Percentiles rank a stretch among this genome's conserved stretches.
Conservation (phyloP, 495 filamentous ascomycete genomes). For the Choiromyces venosus region DNA sequence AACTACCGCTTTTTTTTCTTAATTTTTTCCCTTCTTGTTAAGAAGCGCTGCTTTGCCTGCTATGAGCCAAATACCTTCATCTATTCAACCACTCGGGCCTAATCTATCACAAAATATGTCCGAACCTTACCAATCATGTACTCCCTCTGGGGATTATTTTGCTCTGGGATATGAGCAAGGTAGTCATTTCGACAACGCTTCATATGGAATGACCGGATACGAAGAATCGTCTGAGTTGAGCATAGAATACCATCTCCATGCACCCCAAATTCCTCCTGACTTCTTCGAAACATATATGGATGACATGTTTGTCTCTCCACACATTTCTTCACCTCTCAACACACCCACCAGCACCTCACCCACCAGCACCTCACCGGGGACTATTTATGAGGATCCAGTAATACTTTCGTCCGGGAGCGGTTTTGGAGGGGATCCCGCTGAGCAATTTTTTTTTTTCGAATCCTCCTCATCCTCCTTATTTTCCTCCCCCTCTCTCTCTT, state of each 20-base stretch:
- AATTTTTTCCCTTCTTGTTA: neutral
- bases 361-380: neutral
- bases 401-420: neutral
- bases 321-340: too few relatives aligned
- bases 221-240: too few relatives aligned
- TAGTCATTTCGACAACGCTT: neutral
- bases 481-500: fast-evolving
- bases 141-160: neutral
- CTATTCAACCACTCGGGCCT: neutral
- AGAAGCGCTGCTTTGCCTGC: neutral
- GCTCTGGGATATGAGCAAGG: neutral
- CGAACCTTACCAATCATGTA: neutral
- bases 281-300: too few relatives aligned
- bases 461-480: neutral
- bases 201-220: neutral
- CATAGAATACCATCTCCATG: too few relatives aligned
- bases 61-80: neutral
- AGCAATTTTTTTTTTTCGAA: neutral
- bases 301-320: neutral
- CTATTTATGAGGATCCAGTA: neutral
- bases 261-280: neutral
- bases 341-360: too few relatives aligned
- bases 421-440: neutral
- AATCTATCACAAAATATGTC: neutral
- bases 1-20: neutral